phyloP scores from a whole-genome alignment of 176 grass and related monocot species.

The bread wheat (Triticum aestivum) region IWGSC_CS_RefSeq_v2.1 NC_057807.1:259661072-259661571 shows the following conservation, averaged over 20 bases:
- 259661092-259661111: neutral
- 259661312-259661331: neutral
- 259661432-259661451: no score
- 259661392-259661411: neutral
- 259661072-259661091: neutral
- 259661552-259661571: neutral
- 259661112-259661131: neutral
- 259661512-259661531: no score
- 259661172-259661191: no score
- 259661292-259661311: slow-evolving; percentile 18
- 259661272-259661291: neutral
- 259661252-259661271: no score
- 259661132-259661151: neutral
- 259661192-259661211: no score
- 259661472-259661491: no score
- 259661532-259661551: no score
- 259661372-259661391: neutral
- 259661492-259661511: no score
- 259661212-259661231: no score
- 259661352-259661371: neutral
- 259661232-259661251: no score
- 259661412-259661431: neutral
- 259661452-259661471: no score
- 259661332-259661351: neutral
- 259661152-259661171: no score